These are phyloP conservation scores for Dothideomycetes sp. DNA, from an alignment of 2,329 filamentous ascomycete species.

Conservation along the genomic window DNA sequence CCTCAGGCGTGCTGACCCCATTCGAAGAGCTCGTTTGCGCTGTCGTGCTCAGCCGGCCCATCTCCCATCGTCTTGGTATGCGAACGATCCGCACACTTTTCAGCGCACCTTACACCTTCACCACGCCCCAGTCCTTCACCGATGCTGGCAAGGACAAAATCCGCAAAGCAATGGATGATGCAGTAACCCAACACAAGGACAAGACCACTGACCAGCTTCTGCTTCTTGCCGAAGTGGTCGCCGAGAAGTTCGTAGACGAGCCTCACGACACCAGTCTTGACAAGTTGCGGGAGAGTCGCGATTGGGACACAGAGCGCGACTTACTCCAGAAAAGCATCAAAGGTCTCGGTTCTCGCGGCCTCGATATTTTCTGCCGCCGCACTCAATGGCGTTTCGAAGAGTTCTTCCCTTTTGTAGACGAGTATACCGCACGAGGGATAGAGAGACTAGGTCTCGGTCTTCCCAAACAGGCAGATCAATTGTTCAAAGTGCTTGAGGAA, in stretches of 20 bases:
- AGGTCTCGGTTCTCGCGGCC: constrained; percentile 28
- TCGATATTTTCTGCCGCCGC: constrained; percentile 32
- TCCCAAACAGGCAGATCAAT: constrained; percentile 21
- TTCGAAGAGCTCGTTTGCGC: constrained; percentile 36
- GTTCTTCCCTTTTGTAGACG: constrained; percentile 29
- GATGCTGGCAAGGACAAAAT: constrained; percentile 27
- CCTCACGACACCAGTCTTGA: constrained; percentile 17
- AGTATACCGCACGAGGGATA: constrained; percentile 21
- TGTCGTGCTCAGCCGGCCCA: constrained; percentile 32
- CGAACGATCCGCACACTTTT: constrained; percentile 33
- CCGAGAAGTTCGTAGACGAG: constrained; percentile 21
- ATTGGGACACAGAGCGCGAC: constrained; percentile 19
- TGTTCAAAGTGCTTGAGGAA: constrained; percentile 23
- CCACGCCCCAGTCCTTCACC: constrained; percentile 20
- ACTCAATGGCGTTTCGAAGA: constrained; percentile 29
- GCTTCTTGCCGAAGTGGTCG: constrained; percentile 20
- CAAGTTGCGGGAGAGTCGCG: constrained; percentile 20
- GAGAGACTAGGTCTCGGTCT: constrained; percentile 27
- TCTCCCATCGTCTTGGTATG: constrained; percentile 32
- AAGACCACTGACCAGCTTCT: constrained; percentile 33
- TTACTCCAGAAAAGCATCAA: constrained; percentile 26
- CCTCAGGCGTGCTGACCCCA: too few relatives aligned
- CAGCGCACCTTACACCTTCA: constrained; percentile 31
- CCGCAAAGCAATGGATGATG: constrained; percentile 29
- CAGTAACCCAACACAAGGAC: constrained; percentile 34